phyloP scores from a whole-genome alignment of 2,329 filamentous ascomycete species.

The Ascochyta fabae region DNA sequence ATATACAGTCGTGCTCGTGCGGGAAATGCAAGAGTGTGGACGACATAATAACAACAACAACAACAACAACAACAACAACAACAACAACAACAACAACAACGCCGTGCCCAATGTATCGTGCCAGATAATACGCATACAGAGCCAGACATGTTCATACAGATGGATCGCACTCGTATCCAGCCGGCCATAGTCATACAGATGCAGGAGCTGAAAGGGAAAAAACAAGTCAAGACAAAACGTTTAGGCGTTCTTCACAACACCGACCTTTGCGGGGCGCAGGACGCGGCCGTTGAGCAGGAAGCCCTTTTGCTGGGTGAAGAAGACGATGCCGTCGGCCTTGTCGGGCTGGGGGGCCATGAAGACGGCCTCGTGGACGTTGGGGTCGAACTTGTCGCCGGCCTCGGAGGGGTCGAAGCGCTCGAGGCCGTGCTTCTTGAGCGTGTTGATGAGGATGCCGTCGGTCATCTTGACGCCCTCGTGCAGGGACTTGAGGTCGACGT shows the following conservation, averaged over 20 bases:
- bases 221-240: neutral
- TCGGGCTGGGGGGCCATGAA: conserved; percentile 89
- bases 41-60: neutral
- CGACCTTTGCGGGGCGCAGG: conserved; percentile 91
- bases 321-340: conserved; percentile 89
- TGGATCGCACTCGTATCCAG: too few relatives aligned
- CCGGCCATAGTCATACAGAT: conserved; percentile 5
- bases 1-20: conserved; percentile 7
- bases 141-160: too few relatives aligned
- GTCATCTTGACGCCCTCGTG: conserved; percentile 96
- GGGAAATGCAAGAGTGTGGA: conserved; percentile 4
- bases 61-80: too few relatives aligned
- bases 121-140: conserved; percentile 1
- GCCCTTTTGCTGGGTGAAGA: conserved; percentile 93
- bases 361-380: conserved; percentile 94
- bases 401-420: conserved; percentile 81
- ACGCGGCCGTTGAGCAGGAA: conserved; percentile 92
- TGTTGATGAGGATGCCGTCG: conserved; percentile 83
- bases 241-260: conserved; percentile 84
- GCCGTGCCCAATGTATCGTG: conserved; percentile 20
- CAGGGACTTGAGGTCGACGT: conserved; percentile 78
- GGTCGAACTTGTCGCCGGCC: conserved; percentile 86
- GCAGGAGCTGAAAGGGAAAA: too few relatives aligned
- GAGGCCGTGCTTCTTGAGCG: conserved; percentile 91
- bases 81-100: neutral